Conservation (phyloP, 331 rosid genomes). For the Malus hybrid region DNA sequence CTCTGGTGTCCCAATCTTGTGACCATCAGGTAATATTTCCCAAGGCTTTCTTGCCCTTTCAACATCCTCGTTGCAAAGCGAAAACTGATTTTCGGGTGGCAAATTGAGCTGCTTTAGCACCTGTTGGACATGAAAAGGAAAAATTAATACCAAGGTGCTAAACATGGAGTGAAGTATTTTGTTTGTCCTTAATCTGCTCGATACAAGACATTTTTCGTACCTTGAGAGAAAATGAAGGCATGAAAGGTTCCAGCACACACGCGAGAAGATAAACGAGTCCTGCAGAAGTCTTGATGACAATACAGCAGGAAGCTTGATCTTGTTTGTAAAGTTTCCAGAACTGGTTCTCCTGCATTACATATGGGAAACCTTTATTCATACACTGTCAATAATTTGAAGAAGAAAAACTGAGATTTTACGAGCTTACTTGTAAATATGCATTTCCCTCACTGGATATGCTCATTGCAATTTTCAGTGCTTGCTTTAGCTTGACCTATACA, state of each 20-base stretch:
- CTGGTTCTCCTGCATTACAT: conserved; percentile 9
- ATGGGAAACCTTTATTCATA: not conserved
- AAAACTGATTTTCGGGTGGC: conserved; percentile 1
- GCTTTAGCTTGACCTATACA: conserved; percentile 21
- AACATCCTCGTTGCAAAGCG: not conserved
- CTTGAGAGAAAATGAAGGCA: conserved; percentile 27
- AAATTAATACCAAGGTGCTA: not conserved
- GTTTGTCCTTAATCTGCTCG: too few relatives aligned
- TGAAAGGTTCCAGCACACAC: conserved; percentile 19
- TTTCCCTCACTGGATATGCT: conserved; percentile 23
- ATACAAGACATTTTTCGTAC: not conserved
- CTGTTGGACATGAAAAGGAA: not conserved
- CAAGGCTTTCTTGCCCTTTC: conserved; percentile 14
- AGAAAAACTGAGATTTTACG: not conserved
- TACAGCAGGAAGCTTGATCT: conserved; percentile 13
- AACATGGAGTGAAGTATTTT: not conserved
- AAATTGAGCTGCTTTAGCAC: conserved; percentile 13
- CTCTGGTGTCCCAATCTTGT: conserved; percentile 18
- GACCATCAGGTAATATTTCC: conserved; percentile 20
- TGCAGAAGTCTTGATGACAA: conserved; percentile 21
- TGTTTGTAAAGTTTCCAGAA: conserved; percentile 30
- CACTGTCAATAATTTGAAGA: too few relatives aligned
- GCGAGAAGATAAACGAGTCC: conserved; percentile 24
- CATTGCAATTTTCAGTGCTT: conserved; percentile 23
- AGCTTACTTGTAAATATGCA: conserved; percentile 25